phyloP scores from a whole-genome alignment of 129 eudicot species.

The Calendula officinalis region DNA sequence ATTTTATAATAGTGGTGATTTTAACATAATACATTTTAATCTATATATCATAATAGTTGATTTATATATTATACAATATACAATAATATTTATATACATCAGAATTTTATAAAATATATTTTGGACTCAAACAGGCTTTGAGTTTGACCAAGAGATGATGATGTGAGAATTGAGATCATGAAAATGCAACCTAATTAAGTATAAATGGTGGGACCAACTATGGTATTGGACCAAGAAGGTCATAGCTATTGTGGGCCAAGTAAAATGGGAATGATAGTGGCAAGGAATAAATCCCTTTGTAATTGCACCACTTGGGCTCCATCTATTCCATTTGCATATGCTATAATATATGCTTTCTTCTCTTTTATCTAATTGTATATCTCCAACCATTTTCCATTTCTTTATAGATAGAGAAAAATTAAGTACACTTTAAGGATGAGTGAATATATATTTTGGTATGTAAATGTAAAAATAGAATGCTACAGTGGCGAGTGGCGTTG shows the following conservation, averaged over 20 bases:
- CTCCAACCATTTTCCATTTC: too few species aligned
- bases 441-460: too few species aligned
- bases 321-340: conserved; percentile 14
- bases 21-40: too few species aligned
- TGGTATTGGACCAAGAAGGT: conserved; percentile 27
- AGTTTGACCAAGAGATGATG: conserved; percentile 18
- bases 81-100: too few species aligned
- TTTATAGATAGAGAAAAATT: too few species aligned
- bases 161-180: conserved; percentile 27
- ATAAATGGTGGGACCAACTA: conserved; percentile 26
- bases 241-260: conserved; percentile 28
- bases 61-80: too few species aligned
- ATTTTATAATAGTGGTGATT: too few species aligned
- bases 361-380: neutral
- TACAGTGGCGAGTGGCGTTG: too few species aligned
- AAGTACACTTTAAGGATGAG: too few species aligned
- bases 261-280: conserved; percentile 31
- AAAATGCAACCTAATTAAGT: conserved; percentile 18
- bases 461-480: too few species aligned
- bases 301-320: conserved; percentile 33
- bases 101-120: neutral
- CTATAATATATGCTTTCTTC: neutral
- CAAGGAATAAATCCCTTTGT: conserved; percentile 26
- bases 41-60: too few species aligned
- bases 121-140: conserved; percentile 13